Evolutionary conservation across 2,329 filamentous ascomycete genomes (phyloP).

Genomic region (Shiraia sp.): DNA sequence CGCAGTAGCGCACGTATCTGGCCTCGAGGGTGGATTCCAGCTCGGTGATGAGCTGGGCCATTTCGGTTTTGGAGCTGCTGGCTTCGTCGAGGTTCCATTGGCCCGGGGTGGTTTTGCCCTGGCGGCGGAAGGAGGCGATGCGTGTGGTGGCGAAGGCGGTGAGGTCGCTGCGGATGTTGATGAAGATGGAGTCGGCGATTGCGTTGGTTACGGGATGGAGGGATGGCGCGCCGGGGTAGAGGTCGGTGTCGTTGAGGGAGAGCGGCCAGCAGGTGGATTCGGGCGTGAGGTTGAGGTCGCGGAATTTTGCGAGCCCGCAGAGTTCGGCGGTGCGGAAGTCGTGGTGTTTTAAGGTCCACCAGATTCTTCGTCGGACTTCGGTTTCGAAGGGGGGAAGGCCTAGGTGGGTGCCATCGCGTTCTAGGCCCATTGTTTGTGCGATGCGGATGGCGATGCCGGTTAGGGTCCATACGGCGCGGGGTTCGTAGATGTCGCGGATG

Average conservation of each 20-base stretch:
- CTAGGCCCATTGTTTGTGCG: constrained; percentile 61
- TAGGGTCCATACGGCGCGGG: constrained; percentile 61
- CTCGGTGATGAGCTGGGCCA: constrained; percentile 31
- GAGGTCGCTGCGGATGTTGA: constrained; percentile 43
- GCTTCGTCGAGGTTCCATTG: constrained; percentile 6
- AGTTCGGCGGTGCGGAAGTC: constrained; percentile 59
- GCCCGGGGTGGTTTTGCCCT: constrained; percentile 2
- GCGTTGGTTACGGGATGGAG: constrained; percentile 38
- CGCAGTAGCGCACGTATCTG: constrained; percentile 42
- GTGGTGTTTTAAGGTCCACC: constrained; percentile 61
- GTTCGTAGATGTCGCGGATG: constrained; percentile 56
- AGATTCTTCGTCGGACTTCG: constrained; percentile 62
- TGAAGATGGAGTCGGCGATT: constrained; percentile 50
- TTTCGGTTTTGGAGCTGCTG: constrained; percentile 3
- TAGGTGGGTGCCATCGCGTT: constrained; percentile 57
- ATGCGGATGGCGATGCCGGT: constrained; percentile 63
- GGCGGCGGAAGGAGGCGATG: constrained; percentile 28
- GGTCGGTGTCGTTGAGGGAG: constrained; percentile 55
- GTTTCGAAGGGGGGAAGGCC: constrained; percentile 59
- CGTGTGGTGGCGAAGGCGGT: constrained; percentile 31
- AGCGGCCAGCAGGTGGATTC: constrained; percentile 54
- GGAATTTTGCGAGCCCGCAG: constrained; percentile 43
- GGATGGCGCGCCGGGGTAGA: constrained; percentile 44
- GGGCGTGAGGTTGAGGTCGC: constrained; percentile 44
- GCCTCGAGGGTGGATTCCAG: constrained; percentile 46